phyloP scores from a whole-genome alignment of 805 yeast species.

The Ogataea degrootiae region DNA sequence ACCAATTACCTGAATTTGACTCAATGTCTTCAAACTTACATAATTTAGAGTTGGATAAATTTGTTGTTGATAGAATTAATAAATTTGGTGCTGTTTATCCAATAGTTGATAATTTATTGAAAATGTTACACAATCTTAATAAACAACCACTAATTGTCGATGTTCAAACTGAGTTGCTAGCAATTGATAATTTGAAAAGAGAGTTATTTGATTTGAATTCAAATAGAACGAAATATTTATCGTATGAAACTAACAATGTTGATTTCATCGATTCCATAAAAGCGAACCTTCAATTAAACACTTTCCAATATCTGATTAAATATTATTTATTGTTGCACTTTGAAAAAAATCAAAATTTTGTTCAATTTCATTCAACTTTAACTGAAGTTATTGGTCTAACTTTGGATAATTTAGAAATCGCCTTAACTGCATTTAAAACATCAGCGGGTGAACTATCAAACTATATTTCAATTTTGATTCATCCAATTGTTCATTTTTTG shows the following conservation, averaged over 20 bases:
- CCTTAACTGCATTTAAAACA: constrained; percentile 3
- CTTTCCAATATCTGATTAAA: constrained; percentile 12
- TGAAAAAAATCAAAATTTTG: constrained; percentile 7
- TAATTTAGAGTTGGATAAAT: constrained; percentile 16
- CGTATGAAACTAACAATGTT: background rate
- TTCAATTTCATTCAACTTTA: constrained; percentile 3
- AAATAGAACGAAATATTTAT: background rate
- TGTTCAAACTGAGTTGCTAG: constrained; percentile 14
- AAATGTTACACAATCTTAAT: constrained; percentile 16
- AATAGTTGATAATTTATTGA: constrained; percentile 17
- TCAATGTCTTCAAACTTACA: constrained; percentile 10
- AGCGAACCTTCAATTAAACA: constrained; percentile 3
- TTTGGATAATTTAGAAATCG: constrained; percentile 4
- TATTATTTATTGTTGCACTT: constrained; percentile 17
- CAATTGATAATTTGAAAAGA: constrained; percentile 7
- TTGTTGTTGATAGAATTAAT: constrained; percentile 14
- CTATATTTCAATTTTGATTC: constrained; percentile 6
- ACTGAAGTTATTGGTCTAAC: background rate
- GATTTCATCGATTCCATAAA: constrained; percentile 1
- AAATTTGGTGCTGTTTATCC: constrained; percentile 15
- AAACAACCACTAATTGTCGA: constrained; percentile 19
- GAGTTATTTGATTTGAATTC: background rate
- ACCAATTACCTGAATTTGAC: constrained; percentile 10
- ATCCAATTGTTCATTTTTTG: constrained; percentile 5
- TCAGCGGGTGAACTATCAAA: constrained; percentile 4